phyloP scores from a whole-genome alignment of 1,139 yeast species.

The Yarrowia galli region DNA sequence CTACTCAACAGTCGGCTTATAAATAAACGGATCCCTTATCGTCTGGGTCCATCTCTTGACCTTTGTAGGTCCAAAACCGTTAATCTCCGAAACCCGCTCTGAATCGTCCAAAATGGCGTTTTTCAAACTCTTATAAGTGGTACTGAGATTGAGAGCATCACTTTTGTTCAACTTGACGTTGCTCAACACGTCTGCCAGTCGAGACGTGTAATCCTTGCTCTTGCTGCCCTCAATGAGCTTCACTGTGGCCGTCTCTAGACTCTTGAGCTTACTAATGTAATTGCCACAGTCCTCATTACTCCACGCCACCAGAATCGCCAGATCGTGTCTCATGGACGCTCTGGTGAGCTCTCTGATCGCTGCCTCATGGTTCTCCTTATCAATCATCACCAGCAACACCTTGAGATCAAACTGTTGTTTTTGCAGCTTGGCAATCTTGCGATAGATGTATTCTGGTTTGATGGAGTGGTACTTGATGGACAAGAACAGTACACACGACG shows the following conservation, averaged over 20 bases:
- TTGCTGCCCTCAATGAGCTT: slow-evolving; percentile 56
- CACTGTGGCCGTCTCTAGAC: slow-evolving; percentile 49
- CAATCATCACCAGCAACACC: slow-evolving; percentile 75
- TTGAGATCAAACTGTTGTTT: slow-evolving; percentile 58
- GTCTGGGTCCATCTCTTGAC: slow-evolving; percentile 56
- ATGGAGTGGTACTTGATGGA: slow-evolving; percentile 57
- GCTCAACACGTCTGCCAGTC: slow-evolving; percentile 60
- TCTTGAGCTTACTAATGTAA: slow-evolving; percentile 58
- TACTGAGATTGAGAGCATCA: slow-evolving; percentile 63
- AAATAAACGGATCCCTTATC: slow-evolving; percentile 60
- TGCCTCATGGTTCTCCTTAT: slow-evolving; percentile 76
- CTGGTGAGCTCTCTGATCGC: slow-evolving; percentile 72
- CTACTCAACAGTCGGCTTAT: slow-evolving; percentile 15
- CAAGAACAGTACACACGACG: slow-evolving; percentile 35
- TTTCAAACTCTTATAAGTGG: slow-evolving; percentile 61
- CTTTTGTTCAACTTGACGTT: slow-evolving; percentile 64
- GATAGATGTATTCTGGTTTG: slow-evolving; percentile 85
- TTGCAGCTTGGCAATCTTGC: slow-evolving; percentile 66
- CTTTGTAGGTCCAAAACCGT: slow-evolving; percentile 66
- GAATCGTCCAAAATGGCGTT: slow-evolving; percentile 57
- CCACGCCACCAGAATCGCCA: slow-evolving; percentile 63
- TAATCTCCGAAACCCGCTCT: slow-evolving; percentile 50
- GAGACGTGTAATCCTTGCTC: slow-evolving; percentile 59
- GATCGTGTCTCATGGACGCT: slow-evolving; percentile 70
- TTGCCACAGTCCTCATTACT: slow-evolving; percentile 85